These are phyloP conservation scores for Chenopodium album DNA, from an alignment of 148 eudicot species.

Conservation along the genomic window DNA sequence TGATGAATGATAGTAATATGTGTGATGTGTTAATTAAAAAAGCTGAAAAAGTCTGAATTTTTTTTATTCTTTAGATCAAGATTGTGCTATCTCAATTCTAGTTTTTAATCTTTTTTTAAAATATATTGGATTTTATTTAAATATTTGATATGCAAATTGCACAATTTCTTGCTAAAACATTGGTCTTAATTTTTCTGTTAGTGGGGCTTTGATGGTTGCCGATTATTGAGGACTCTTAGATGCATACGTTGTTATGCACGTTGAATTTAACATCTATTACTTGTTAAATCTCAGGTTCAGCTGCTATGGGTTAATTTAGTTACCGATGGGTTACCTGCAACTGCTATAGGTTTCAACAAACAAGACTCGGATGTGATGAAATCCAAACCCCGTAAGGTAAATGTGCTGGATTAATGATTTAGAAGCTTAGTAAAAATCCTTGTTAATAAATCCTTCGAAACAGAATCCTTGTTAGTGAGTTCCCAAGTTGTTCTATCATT, in stretches of 20 bases:
- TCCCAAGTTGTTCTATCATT: too few species aligned
- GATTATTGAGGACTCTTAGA: neutral
- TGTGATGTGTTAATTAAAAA: too few species aligned
- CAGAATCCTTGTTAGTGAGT: too few species aligned
- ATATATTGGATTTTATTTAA: neutral
- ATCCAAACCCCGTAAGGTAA: constrained; percentile 97
- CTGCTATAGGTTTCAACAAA: constrained; percentile 98
- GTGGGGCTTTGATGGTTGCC: neutral
- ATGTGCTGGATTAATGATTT: neutral
- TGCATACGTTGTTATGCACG: neutral
- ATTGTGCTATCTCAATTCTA: too few species aligned
- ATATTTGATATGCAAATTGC: too few species aligned
- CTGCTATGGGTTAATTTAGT: constrained; percentile 99
- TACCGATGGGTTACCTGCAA: constrained; percentile 98
- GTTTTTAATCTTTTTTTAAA: too few species aligned
- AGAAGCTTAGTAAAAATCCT: too few species aligned
- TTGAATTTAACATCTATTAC: neutral
- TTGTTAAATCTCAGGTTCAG: constrained; percentile 65
- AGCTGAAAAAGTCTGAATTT: too few species aligned
- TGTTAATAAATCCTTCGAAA: too few species aligned
- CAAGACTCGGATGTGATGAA: constrained; percentile 99
- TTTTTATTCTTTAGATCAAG: too few species aligned
- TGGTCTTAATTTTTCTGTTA: neutral
- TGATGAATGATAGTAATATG: too few species aligned
- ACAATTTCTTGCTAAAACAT: neutral